Percentiles rank a stretch among this genome's conserved stretches.
phyloP scores from a whole-genome alignment of 768 basidiomycete genomes.

The Baorangia bicolor region DNA sequence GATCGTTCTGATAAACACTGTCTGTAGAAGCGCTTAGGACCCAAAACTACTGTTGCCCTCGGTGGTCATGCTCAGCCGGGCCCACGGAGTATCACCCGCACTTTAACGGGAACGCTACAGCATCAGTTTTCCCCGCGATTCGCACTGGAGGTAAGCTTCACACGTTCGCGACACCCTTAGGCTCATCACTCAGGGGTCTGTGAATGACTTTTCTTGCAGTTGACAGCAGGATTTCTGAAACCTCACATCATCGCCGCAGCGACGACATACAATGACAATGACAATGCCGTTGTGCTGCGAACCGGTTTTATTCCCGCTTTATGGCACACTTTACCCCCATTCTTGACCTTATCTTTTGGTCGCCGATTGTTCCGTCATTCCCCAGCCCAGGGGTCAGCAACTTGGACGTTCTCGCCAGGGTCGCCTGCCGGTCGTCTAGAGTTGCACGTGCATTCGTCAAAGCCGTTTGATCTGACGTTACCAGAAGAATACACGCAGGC shows the following conservation, averaged over 20 bases:
- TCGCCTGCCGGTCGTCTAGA: conserved; percentile 32
- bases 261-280: conserved; percentile 48
- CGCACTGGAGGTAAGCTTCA: conserved; percentile 41
- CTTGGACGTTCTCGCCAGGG: conserved; percentile 28
- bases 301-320: conserved; percentile 36
- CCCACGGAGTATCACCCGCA: conserved; percentile 32
- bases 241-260: conserved; percentile 43
- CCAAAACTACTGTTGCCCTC: conserved; percentile 44
- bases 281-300: conserved; percentile 44
- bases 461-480: conserved; percentile 36
- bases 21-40: conserved; percentile 47
- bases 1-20: conserved; percentile 18
- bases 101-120: conserved; percentile 65
- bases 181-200: conserved; percentile 7
- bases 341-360: conserved; percentile 43
- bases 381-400: conserved; percentile 45
- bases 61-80: conserved; percentile 37
- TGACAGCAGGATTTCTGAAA: conserved; percentile 39
- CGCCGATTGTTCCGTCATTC: conserved; percentile 53
- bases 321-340: conserved; percentile 35
- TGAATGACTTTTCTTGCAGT: conserved; percentile 30
- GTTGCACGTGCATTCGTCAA: conserved; percentile 44
- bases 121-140: conserved; percentile 75
- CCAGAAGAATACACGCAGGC: conserved; percentile 23
- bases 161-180: conserved; percentile 16